phyloP scores from a whole-genome alignment of 768 basidiomycete species.

The Boletus patriciae region DNA sequence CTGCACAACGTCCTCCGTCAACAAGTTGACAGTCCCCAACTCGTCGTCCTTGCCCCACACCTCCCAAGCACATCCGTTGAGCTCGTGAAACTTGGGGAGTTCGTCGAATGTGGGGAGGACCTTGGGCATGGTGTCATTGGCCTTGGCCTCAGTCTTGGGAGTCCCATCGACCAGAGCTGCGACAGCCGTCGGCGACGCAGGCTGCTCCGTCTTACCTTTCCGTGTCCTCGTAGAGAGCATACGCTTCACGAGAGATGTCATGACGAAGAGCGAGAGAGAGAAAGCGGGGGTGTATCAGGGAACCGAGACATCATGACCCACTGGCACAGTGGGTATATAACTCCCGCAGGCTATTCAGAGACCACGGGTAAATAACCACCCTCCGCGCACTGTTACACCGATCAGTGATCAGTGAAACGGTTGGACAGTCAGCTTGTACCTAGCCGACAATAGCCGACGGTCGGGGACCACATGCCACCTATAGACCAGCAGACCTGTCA shows the following conservation, averaged over 20 bases:
- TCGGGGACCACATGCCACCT: not conserved
- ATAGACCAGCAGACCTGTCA: conserved; percentile 16
- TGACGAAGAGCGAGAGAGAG: conserved; percentile 1
- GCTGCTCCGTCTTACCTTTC: conserved; percentile 9
- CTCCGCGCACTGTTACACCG: too few relatives aligned
- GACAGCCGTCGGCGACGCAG: not conserved
- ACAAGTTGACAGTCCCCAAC: conserved; percentile 64
- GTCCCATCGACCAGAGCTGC: not conserved
- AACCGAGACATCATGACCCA: not conserved
- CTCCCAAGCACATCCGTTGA: conserved; percentile 64
- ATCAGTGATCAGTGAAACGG: too few relatives aligned
- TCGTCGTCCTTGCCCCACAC: conserved; percentile 67
- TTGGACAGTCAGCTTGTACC: too few relatives aligned
- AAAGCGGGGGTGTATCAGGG: not conserved
- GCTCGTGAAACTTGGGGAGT: conserved; percentile 42
- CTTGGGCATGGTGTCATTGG: conserved; percentile 21
- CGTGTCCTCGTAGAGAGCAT: conserved; percentile 17
- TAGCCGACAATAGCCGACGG: too few relatives aligned
- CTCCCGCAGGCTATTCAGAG: too few relatives aligned
- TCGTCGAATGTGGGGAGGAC: conserved; percentile 49
- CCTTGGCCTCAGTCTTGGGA: not conserved
- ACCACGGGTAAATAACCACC: too few relatives aligned
- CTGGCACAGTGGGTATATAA: conserved; percentile 3
- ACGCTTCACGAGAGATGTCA: conserved; percentile 16
- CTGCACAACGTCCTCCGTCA: conserved; percentile 64